Evolutionary conservation across 176 grass and related monocot genomes (phyloP).

Genomic region (Aegilops longissima): DNA sequence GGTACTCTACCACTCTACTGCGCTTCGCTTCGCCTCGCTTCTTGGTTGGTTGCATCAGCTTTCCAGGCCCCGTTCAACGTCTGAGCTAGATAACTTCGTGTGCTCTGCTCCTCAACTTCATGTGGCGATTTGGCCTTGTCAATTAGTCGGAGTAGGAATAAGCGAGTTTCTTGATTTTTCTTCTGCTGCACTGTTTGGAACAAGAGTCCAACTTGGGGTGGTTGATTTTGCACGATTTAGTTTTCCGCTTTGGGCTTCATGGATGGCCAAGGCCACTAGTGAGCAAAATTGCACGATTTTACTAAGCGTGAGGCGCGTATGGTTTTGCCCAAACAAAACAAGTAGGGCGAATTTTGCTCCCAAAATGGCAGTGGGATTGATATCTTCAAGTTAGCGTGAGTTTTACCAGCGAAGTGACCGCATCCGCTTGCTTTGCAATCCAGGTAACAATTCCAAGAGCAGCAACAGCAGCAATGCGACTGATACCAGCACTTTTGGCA

Average conservation of each 20-base stretch:
- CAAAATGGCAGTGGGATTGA: neutral
- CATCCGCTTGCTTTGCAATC: conserved; percentile 11
- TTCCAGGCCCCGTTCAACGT: neutral
- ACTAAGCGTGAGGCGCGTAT: neutral
- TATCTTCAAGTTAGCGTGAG: neutral
- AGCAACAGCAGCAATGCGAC: conserved; percentile 39
- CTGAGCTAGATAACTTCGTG: neutral
- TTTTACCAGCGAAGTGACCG: neutral
- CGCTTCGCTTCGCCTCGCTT: neutral
- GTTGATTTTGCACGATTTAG: neutral
- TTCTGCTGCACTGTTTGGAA: neutral
- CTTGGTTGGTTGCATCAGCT: neutral
- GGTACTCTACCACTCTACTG: conserved; percentile 16
- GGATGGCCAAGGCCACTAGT: neutral
- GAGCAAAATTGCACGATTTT: conserved; percentile 14
- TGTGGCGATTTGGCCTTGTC: neutral
- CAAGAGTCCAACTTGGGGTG: neutral
- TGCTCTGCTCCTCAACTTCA: neutral
- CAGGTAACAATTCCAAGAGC: conserved; percentile 70
- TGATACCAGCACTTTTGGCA: conserved; percentile 47
- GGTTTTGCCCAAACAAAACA: conserved; percentile 6
- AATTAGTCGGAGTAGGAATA: neutral
- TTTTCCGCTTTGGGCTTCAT: neutral
- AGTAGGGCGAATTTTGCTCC: neutral
- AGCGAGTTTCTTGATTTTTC: neutral